These are phyloP conservation scores for Cytauxzoon felis DNA, from an alignment of 169 alveolate species.

Conservation along the genomic window DNA sequence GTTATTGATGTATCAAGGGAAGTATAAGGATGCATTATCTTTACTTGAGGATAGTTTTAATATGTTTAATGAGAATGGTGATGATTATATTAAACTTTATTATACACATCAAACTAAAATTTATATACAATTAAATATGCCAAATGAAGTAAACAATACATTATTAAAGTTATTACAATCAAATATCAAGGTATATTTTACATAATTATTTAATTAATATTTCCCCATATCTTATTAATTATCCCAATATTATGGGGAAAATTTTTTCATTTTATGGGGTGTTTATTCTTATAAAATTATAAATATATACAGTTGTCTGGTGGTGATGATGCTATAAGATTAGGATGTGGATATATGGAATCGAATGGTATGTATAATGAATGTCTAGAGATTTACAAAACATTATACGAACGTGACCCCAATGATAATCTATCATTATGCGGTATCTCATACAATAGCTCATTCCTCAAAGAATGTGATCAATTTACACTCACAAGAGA, in stretches of 20 bases:
- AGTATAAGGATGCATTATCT: slow-evolving; percentile 12
- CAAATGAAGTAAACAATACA: too few species aligned
- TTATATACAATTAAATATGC: too few species aligned
- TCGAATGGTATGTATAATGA: slow-evolving; percentile 34
- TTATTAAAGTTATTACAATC: too few species aligned
- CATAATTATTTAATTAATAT: too few species aligned
- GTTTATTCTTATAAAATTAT: too few species aligned
- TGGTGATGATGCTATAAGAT: neutral
- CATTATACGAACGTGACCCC: neutral
- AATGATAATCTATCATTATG: slow-evolving; percentile 5
- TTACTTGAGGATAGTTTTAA: neutral
- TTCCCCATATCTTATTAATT: too few species aligned
- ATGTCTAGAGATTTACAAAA: slow-evolving; percentile 1
- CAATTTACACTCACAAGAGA: neutral
- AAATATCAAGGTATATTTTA: too few species aligned
- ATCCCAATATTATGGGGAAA: too few species aligned
- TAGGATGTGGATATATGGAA: slow-evolving; percentile 52
- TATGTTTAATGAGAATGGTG: neutral
- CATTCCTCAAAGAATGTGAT: slow-evolving; percentile 15
- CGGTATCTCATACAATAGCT: slow-evolving; percentile 43
- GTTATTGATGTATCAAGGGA: neutral
- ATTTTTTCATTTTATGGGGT: too few species aligned
- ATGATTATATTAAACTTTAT: too few species aligned
- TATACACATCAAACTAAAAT: too few species aligned
- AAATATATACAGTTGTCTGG: neutral